Base-by-base conservation (phyloP, 2,329 filamentous ascomycete genomes). In the Gnomoniopsis sp. region DNA sequence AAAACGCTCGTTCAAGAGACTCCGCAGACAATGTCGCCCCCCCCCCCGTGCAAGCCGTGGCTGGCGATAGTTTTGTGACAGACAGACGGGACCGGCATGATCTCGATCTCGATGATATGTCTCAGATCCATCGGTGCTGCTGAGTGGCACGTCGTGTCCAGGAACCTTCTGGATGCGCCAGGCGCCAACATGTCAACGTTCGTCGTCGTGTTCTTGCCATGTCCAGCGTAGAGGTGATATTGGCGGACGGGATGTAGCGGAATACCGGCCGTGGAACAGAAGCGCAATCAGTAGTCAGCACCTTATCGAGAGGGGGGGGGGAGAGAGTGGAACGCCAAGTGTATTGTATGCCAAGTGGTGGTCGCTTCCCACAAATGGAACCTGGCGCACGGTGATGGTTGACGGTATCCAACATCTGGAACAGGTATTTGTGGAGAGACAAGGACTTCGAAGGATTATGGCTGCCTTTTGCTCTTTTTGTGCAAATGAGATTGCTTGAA, bases 61-160 rank as follows among this genome's bases (percentile, higher is more conserved):
- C 43, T 55, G 48, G 34, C 22, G 41, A 53, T 49, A 38, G 41
- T 19, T 41, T 8, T 6, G 19, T 33, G 15, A 22, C 14, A n/a
- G 30, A 33, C 8, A 22, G 14, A 33, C 11, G 33, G 52, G 26
- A 57, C 15, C 23, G 21, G 47, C 41, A 52, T 54, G n/a, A 52
- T 46, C 43, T 38, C 52, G 33, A 55, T 61, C 55, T 58, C 22
- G 59, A 49, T 43, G 55, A 6, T 11, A 53, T 58, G 55, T 61
- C 59, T 61, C 26, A 38, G 55, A 61, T 61, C 51, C 46, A 17
- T 17, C n/a, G 43, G 33, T 54, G 52, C 36, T 36, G 43, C 41
- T 44, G 19, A 21, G 19, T 26, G 52, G 6, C 26, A 54, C 44
- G 38, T 15, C 30, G 44, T 54, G 41, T 14, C 49, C 38, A 34